Evolutionary conservation across 805 yeast species (phyloP).

Genomic region (Metschnikowia shivogae): DNA sequence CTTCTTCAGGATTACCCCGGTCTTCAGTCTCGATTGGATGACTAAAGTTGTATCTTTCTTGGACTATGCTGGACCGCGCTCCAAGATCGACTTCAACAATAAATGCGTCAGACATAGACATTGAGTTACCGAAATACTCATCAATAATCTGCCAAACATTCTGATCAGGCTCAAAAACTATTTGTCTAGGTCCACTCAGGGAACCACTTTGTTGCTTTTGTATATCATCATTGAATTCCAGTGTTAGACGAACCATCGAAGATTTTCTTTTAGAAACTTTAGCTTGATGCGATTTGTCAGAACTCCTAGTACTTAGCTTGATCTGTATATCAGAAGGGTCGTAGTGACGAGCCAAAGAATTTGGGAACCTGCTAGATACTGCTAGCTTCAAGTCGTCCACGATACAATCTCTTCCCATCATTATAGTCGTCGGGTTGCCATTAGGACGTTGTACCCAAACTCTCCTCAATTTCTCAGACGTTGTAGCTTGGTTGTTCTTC

Average conservation of each 20-base stretch:
- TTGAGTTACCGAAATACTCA: constrained; percentile 59
- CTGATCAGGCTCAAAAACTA: constrained; percentile 54
- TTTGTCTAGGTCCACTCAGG: not conserved
- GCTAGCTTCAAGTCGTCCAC: constrained; percentile 78
- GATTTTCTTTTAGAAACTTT: constrained; percentile 6
- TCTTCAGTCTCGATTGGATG: not conserved
- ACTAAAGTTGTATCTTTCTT: not conserved
- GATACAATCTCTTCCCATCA: constrained; percentile 57
- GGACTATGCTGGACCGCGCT: not conserved
- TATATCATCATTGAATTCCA: constrained; percentile 7
- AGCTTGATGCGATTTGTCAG: constrained; percentile 2
- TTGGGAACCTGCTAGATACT: constrained; percentile 62
- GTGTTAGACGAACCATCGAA: constrained; percentile 7
- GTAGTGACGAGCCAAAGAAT: constrained; percentile 53
- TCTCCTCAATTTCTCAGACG: constrained; percentile 21
- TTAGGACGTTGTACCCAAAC: constrained; percentile 52
- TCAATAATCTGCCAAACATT: constrained; percentile 57
- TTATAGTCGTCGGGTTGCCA: constrained; percentile 66
- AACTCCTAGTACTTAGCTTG: constrained; percentile 2
- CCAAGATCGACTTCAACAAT: constrained; percentile 39
- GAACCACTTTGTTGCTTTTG: not conserved
- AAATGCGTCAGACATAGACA: constrained; percentile 62
- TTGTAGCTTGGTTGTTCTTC: not conserved
- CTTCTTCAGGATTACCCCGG: not conserved
- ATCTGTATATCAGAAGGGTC: constrained; percentile 66